These are phyloP conservation scores for Schwanniomyces sp. DNA, from an alignment of 805 yeast species.

Conservation along the genomic window DNA sequence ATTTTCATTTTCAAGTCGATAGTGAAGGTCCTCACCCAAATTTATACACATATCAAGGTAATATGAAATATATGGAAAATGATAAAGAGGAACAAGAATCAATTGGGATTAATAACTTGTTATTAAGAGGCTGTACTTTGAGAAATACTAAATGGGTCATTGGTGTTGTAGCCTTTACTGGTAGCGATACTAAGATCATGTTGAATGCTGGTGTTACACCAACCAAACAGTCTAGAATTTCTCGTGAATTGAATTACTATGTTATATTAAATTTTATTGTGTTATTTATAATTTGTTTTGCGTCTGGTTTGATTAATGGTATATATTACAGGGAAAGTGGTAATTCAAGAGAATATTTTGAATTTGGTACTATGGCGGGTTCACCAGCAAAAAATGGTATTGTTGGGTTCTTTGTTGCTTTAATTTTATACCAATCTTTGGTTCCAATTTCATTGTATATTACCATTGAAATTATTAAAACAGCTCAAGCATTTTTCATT, in stretches of 20 bases:
- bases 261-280: conserved; percentile 66
- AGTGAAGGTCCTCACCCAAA: conserved; percentile 85
- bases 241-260: conserved; percentile 69
- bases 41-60: conserved; percentile 75
- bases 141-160: conserved; percentile 84
- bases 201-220: conserved; percentile 79
- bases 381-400: conserved; percentile 67
- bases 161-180: conserved; percentile 76
- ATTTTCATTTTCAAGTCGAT: conserved; percentile 63
- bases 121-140: conserved; percentile 74
- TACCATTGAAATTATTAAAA: conserved; percentile 78
- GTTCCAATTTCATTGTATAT: conserved; percentile 83
- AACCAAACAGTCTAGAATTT: conserved; percentile 70
- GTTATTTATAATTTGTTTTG: conserved; percentile 65
- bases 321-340: conserved; percentile 48
- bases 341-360: conserved; percentile 63
- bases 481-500: conserved; percentile 79
- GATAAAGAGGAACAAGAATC: conserved; percentile 50
- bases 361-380: conserved; percentile 68
- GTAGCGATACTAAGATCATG: conserved; percentile 79
- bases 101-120: conserved; percentile 63
- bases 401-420: conserved; percentile 71
- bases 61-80: conserved; percentile 31
- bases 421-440: conserved; percentile 73
- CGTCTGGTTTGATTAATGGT: conserved; percentile 72